Conservation (phyloP, 2,329 filamentous ascomycete species). For the Phaeosphaeriaceae sp. region DNA sequence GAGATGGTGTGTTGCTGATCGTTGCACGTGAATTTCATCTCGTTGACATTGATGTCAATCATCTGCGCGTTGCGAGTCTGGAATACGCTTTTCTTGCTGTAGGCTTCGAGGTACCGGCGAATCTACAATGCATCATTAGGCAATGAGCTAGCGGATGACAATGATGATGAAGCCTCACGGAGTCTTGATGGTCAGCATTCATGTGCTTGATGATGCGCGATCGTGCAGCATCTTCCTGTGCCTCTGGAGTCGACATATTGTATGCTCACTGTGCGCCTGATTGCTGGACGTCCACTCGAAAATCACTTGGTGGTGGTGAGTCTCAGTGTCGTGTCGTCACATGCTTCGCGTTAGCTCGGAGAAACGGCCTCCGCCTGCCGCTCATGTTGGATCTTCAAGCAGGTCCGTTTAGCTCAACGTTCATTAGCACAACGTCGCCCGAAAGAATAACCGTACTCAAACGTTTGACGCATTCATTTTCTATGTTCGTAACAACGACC, state of each 20-base stretch:
- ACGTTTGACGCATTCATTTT: background rate
- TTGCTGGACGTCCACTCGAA: background rate
- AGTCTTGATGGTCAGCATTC: slow-evolving; percentile 81
- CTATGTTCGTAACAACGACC: background rate
- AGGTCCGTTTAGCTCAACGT: slow-evolving; percentile 12
- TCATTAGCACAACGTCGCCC: slow-evolving; percentile 16
- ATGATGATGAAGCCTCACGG: slow-evolving; percentile 50
- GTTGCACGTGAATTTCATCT: slow-evolving; percentile 67
- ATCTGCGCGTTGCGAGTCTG: slow-evolving; percentile 67
- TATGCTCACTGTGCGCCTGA: background rate
- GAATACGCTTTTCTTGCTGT: slow-evolving; percentile 63
- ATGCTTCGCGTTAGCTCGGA: background rate
- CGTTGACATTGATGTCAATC: slow-evolving; percentile 68
- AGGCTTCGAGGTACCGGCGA: slow-evolving; percentile 78
- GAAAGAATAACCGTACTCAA: background rate
- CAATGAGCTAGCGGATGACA: background rate
- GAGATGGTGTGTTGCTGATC: slow-evolving; percentile 62
- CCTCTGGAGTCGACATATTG: slow-evolving; percentile 38
- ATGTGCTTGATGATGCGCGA: slow-evolving; percentile 79
- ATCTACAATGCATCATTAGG: slow-evolving; percentile 52
- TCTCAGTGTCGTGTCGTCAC: slow-evolving; percentile 12
- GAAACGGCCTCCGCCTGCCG: background rate
- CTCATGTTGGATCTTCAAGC: background rate
- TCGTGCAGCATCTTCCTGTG: slow-evolving; percentile 60
- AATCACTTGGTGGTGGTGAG: background rate